These are phyloP conservation scores for Tetradesmus lagerheimii DNA, from an alignment of 139 green algal species.

Conservation along the genomic window DNA sequence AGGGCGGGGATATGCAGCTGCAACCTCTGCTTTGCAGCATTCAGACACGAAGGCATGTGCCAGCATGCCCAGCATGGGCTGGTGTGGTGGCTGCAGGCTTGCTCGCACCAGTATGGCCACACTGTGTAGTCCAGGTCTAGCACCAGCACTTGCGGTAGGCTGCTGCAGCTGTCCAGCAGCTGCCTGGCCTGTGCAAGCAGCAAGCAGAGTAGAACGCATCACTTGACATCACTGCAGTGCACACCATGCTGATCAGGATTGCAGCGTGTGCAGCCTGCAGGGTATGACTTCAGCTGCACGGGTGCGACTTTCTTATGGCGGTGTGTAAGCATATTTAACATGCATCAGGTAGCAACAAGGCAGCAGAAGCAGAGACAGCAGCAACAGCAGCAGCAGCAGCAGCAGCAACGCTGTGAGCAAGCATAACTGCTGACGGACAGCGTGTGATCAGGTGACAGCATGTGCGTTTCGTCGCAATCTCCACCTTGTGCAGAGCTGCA, in stretches of 20 bases:
- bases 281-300: no score
- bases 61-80: background rate
- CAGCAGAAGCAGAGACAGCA: background rate
- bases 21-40: no score
- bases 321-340: no score
- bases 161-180: background rate
- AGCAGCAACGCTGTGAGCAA: no score
- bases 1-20: no score
- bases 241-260: background rate
- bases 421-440: no score
- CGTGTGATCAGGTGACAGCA: no score
- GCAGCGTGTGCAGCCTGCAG: no score
- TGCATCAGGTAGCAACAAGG: no score
- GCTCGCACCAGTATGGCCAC: slow-evolving; percentile 15
- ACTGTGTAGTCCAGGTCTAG: slow-evolving; percentile 53
- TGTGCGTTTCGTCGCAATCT: no score
- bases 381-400: background rate
- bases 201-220: background rate
- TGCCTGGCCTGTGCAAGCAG: background rate
- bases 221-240: background rate
- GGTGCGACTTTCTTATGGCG: no score
- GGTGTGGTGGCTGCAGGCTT: background rate
- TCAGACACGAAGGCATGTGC: background rate
- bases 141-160: slow-evolving; percentile 37
- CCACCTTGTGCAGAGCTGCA: background rate